Evolutionary conservation across 345 rosid genomes (phyloP), one percentile per base, ranked within the genome.

Genomic region (Camelina sativa): DNA sequence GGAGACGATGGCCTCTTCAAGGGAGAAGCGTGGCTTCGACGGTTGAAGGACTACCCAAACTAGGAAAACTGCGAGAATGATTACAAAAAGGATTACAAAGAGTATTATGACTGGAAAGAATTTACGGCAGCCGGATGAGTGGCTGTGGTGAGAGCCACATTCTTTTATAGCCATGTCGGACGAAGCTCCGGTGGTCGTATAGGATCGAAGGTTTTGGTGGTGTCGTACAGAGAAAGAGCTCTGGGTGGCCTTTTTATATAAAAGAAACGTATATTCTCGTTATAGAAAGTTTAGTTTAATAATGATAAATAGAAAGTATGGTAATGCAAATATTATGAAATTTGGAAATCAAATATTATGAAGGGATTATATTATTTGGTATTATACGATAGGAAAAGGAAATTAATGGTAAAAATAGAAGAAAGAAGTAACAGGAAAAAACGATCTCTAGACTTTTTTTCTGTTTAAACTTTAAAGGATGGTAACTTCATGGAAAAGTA

Each of bases 1-100:
- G 76, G 72, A 87, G 63, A 90, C 88, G 73, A 97, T 95, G 77
- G 85, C 89, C 85, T 95, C 99, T 79, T 89, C 93, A 81, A 95
- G 87, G 80, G 80, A 10, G 86, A 95, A 92, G 0, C 43, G 65
- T 8, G 99, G 99, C 35, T 95, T 95, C 6, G 71, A 48, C 0
- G 97, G 91, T 8, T 80, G 87, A 60, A 92, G 91, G 37, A 86
- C 74, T 62, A 90, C 92, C 91, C 91, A 92, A 6, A 81, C 56
- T 5, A 89, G 34, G 77, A 86, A 76, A 74, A 88, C 58, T 4
- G 78, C 70, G 74, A 90, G 1, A 2, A 89, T 78, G 65, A 67
- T 73, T 5, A 87, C 5, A 68, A 82, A 54, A 60, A 73, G 15
- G 84, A 28, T 28, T 28, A 4, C 30, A 28, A 28, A 28, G 30